Evolutionary conservation across 73 alveolate species (phyloP).

Genomic region (Paramecium primaurelia): DNA sequence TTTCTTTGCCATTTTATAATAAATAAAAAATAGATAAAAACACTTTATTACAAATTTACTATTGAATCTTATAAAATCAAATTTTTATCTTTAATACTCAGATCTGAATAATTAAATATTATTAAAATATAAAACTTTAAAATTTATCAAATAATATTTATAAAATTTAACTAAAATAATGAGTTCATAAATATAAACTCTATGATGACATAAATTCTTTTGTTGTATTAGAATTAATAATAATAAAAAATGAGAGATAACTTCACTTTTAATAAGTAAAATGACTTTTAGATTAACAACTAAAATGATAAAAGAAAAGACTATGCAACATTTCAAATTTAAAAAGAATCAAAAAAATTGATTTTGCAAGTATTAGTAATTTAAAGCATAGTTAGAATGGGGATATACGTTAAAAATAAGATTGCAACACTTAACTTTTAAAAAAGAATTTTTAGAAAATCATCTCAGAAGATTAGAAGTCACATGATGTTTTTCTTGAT

Average conservation of each 20-base stretch:
- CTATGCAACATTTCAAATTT: not conserved
- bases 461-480: not conserved
- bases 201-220: not conserved
- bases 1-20: not conserved
- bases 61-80: too few relatives aligned
- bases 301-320: not conserved
- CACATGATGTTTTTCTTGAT: not conserved
- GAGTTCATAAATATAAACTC: not conserved
- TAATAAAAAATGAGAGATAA: not conserved
- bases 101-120: too few relatives aligned
- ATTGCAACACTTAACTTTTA: not conserved
- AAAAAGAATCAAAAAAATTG: not conserved
- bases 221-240: not conserved
- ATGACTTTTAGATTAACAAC: not conserved
- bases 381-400: not conserved
- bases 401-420: not conserved
- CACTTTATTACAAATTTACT: not conserved
- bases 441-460: not conserved
- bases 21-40: not conserved
- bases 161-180: not conserved
- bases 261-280: not conserved
- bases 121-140: too few relatives aligned
- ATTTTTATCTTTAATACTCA: too few relatives aligned
- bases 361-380: not conserved
- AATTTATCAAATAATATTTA: not conserved